These are phyloP conservation scores for Tuber aestivum DNA, from an alignment of 495 filamentous ascomycete genomes.

Conservation along the genomic window DNA sequence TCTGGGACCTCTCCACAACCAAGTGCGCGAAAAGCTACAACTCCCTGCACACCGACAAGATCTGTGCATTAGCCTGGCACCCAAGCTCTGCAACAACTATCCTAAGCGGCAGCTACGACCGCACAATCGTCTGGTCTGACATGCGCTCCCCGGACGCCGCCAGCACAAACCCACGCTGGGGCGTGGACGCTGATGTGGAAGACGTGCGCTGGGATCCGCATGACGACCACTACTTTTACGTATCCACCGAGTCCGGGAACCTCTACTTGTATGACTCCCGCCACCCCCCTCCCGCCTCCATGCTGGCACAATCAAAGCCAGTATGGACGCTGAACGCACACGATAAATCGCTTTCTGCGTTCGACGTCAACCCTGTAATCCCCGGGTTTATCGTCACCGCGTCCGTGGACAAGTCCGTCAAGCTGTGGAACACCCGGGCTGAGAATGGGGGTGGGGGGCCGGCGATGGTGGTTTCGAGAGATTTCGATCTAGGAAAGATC, in stretches of 20 bases:
- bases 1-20: constrained; percentile 90
- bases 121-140: constrained; percentile 82
- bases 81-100: constrained; percentile 76
- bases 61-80: constrained; percentile 93
- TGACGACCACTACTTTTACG: constrained; percentile 85
- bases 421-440: constrained; percentile 89
- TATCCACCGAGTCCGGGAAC: constrained; percentile 83
- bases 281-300: constrained; percentile 54
- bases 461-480: constrained; percentile 81
- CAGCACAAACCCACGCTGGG: constrained; percentile 61
- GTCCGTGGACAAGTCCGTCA: constrained; percentile 86
- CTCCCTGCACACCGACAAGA: constrained; percentile 83
- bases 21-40: constrained; percentile 92
- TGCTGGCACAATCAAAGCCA: constrained; percentile 67
- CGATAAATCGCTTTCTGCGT: constrained; percentile 86
- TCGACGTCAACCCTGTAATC: constrained; percentile 81
- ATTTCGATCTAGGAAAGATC: constrained; percentile 88
- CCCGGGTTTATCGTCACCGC: constrained; percentile 90
- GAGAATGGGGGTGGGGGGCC: constrained; percentile 53
- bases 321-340: constrained; percentile 94
- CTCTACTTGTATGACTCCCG: constrained; percentile 83
- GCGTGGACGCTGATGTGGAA: constrained; percentile 92
- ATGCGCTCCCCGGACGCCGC: constrained; percentile 83
- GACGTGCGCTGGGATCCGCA: constrained; percentile 88
- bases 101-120: constrained; percentile 88